Percentiles rank a stretch among this genome's conserved stretches.
Evolutionary conservation across 345 rosid species (phyloP).

Genomic region (Populus alba): DNA sequence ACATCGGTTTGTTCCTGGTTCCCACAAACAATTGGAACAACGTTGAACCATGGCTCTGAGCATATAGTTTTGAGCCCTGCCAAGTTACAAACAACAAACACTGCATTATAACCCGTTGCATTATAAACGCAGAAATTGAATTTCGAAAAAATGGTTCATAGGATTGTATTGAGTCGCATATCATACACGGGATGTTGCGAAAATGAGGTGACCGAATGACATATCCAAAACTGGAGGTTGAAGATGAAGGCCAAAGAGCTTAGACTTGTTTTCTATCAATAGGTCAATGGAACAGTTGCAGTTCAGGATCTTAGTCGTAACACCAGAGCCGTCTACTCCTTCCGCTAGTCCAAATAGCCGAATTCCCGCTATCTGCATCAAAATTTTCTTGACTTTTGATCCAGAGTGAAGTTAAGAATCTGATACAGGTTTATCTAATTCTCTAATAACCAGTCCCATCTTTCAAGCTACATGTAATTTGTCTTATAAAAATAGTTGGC

Average conservation of each 20-base stretch:
- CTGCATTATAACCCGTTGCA: background rate
- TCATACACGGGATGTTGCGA: slow-evolving; percentile 58
- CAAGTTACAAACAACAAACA: background rate
- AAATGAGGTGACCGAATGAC: slow-evolving; percentile 56
- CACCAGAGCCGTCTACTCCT: slow-evolving; percentile 76
- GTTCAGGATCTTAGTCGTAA: slow-evolving; percentile 63
- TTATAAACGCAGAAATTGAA: background rate
- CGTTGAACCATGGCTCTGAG: slow-evolving; percentile 38
- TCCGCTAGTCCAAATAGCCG: slow-evolving; percentile 56
- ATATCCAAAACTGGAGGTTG: slow-evolving; percentile 53
- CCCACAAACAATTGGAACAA: slow-evolving; percentile 47
- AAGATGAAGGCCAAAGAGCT: slow-evolving; percentile 70
- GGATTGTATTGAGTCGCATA: background rate
- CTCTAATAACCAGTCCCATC: background rate
- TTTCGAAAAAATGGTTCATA: background rate
- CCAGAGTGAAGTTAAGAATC: background rate
- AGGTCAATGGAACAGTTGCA: slow-evolving; percentile 60
- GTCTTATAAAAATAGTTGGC: too few relatives aligned
- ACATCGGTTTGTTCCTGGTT: slow-evolving; percentile 64
- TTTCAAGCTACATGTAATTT: too few relatives aligned
- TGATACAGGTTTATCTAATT: too few relatives aligned
- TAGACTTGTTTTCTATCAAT: slow-evolving; percentile 67
- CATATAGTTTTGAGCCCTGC: slow-evolving; percentile 58
- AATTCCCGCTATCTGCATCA: slow-evolving; percentile 53
- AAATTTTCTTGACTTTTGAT: background rate